Conservation (phyloP, 2,329 filamentous ascomycete genomes). For the Aspergillus sp. region DNA sequence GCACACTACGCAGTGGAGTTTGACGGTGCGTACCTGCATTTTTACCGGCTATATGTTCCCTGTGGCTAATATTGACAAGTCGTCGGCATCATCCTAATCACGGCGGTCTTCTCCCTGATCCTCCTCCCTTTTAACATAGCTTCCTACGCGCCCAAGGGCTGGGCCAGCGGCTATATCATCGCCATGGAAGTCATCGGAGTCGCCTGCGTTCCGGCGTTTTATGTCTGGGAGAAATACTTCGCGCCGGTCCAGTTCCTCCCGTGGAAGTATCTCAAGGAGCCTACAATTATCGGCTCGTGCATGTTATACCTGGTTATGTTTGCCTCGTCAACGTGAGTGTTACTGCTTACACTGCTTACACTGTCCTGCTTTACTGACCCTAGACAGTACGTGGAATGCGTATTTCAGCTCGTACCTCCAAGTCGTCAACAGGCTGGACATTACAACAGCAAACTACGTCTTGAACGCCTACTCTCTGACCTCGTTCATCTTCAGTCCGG, state of each 20-base stretch:
- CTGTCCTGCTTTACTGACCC: not conserved
- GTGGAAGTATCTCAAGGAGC: constrained; percentile 22
- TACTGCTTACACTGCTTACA: not conserved
- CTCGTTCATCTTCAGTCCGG: constrained; percentile 19
- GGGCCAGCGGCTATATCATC: constrained; percentile 20
- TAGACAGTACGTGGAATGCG: constrained; percentile 4
- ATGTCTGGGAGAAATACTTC: constrained; percentile 21
- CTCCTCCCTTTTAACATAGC: constrained; percentile 30
- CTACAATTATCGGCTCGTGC: constrained; percentile 24
- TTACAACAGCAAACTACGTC: constrained; percentile 25
- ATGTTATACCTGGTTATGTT: too few species aligned
- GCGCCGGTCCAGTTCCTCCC: constrained; percentile 24
- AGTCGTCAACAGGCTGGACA: constrained; percentile 22
- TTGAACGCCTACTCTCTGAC: constrained; percentile 18
- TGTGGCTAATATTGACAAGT: constrained; percentile 3
- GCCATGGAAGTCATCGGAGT: constrained; percentile 20
- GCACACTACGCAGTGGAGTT: too few species aligned
- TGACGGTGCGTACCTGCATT: too few species aligned
- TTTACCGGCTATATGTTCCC: too few species aligned
- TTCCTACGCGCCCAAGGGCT: constrained; percentile 14
- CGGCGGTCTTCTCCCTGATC: constrained; percentile 29
- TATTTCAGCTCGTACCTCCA: constrained; percentile 28
- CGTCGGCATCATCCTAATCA: constrained; percentile 30
- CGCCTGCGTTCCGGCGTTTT: constrained; percentile 17
- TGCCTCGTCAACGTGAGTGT: constrained; percentile 17